phyloP scores from a whole-genome alignment of 2,329 filamentous ascomycete genomes.

The Calonectria henricotiae region DNA sequence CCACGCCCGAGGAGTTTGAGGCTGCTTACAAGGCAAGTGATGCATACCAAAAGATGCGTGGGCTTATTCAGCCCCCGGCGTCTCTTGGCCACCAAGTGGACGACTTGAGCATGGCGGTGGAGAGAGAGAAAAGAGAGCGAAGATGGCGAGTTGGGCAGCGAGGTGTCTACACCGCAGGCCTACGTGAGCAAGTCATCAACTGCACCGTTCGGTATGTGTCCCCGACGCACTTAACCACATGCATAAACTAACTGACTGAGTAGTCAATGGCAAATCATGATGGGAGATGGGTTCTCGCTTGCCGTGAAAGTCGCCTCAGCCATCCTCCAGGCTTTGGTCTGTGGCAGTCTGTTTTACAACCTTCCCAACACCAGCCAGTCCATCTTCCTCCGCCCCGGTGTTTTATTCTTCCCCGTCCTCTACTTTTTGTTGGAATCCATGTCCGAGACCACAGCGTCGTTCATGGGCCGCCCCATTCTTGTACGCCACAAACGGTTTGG shows the following conservation, averaged over 20 bases:
- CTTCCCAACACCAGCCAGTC: conserved; percentile 68
- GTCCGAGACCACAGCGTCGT: conserved; percentile 55
- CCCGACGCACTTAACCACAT: conserved; percentile 53
- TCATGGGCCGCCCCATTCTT: conserved; percentile 54
- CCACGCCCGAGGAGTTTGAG: conserved; percentile 75
- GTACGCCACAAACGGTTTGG: conserved; percentile 55
- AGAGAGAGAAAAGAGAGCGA: conserved; percentile 49
- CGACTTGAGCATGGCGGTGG: conserved; percentile 56
- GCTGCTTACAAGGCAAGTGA: conserved; percentile 54
- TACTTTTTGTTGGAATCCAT: conserved; percentile 64
- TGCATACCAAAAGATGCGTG: conserved; percentile 30
- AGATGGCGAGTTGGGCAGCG: conserved; percentile 39
- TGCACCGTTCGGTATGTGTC: conserved; percentile 60
- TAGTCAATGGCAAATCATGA: conserved; percentile 54
- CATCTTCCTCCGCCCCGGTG: conserved; percentile 67
- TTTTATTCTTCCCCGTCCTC: conserved; percentile 58
- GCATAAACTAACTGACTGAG: background rate
- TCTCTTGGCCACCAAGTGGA: conserved; percentile 59
- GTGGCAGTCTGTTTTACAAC: conserved; percentile 78
- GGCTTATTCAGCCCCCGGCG: conserved; percentile 53
- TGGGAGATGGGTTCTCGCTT: conserved; percentile 55
- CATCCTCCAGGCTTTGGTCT: conserved; percentile 76
- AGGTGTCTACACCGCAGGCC: conserved; percentile 51
- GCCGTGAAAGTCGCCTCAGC: conserved; percentile 70
- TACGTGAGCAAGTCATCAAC: conserved; percentile 54